Evolutionary conservation across 2,329 filamentous ascomycete genomes (phyloP).

Genomic region (Colletotrichum chlorophyti): DNA sequence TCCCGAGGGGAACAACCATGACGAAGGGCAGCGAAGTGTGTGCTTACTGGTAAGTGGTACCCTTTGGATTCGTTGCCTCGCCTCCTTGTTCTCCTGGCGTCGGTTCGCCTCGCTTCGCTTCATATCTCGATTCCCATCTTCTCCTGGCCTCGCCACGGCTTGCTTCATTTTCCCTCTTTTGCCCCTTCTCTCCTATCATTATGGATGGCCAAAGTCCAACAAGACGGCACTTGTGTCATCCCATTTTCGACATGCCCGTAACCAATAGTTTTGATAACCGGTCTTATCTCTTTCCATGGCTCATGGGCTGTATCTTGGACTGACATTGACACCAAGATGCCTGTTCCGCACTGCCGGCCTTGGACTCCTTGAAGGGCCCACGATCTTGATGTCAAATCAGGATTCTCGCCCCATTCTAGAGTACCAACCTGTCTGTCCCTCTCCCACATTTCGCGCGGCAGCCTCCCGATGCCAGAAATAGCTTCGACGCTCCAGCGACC

Average conservation of each 20-base stretch:
- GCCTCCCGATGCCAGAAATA: slow-evolving; percentile 24
- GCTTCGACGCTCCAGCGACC: slow-evolving; percentile 2
- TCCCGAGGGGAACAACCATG: neutral
- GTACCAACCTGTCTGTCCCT: slow-evolving; percentile 1
- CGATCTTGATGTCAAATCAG: slow-evolving; percentile 10
- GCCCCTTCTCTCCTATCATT: no score
- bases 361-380: slow-evolving; percentile 7
- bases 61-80: neutral
- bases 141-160: no score
- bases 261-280: no score
- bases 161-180: no score
- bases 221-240: no score
- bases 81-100: neutral
- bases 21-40: no score
- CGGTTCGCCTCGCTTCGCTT: slow-evolving; percentile 5
- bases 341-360: neutral
- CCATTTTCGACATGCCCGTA: no score
- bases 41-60: no score
- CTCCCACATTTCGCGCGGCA: slow-evolving; percentile 16
- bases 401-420: slow-evolving; percentile 8
- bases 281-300: no score
- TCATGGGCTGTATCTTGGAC: no score
- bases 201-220: no score
- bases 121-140: slow-evolving; percentile 8
- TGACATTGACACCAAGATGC: slow-evolving; percentile 4